A percentile compares a stretch with the other conserved stretches of the same genome.
Evolutionary conservation across 371 early-diverging fungal genomes (phyloP).

Genomic region (Apophysomyces ossiformis): DNA sequence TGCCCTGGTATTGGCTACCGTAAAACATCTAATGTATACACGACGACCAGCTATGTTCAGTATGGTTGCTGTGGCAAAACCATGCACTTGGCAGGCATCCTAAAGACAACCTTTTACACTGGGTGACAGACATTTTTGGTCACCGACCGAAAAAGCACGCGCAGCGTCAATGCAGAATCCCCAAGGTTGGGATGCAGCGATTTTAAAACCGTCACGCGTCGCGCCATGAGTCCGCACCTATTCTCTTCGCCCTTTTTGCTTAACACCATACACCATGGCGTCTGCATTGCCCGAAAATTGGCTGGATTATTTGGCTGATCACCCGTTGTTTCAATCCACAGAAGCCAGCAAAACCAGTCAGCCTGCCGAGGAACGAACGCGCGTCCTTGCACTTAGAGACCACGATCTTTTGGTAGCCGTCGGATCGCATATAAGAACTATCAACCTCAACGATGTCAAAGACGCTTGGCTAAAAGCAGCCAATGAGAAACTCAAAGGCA

Average conservation of each 20-base stretch:
- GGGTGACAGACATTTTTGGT: too few relatives aligned
- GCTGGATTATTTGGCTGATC: constrained; percentile 6
- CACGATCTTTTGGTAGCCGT: constrained; percentile 48
- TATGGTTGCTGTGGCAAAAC: too few relatives aligned
- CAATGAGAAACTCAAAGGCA: constrained; percentile 14
- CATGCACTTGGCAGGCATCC: too few relatives aligned
- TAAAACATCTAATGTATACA: too few relatives aligned
- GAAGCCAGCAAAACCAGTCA: neutral
- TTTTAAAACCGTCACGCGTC: constrained; percentile 4
- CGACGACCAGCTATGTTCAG: too few relatives aligned
- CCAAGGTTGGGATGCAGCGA: too few relatives aligned
- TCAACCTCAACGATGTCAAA: constrained; percentile 43
- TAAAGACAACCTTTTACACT: too few relatives aligned
- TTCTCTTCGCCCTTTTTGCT: neutral
- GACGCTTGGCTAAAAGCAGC: constrained; percentile 40
- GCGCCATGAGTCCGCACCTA: neutral
- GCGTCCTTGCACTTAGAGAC: constrained; percentile 38
- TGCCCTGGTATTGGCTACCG: too few relatives aligned
- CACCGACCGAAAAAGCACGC: too few relatives aligned
- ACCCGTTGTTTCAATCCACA: neutral
- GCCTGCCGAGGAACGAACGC: constrained; percentile 19
- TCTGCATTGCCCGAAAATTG: constrained; percentile 7
- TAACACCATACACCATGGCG: neutral
- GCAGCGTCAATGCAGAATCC: too few relatives aligned
- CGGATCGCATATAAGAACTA: constrained; percentile 35